Evolutionary conservation across 768 basidiomycete species (phyloP).

Genomic region (Gymnopilus junonius): DNA sequence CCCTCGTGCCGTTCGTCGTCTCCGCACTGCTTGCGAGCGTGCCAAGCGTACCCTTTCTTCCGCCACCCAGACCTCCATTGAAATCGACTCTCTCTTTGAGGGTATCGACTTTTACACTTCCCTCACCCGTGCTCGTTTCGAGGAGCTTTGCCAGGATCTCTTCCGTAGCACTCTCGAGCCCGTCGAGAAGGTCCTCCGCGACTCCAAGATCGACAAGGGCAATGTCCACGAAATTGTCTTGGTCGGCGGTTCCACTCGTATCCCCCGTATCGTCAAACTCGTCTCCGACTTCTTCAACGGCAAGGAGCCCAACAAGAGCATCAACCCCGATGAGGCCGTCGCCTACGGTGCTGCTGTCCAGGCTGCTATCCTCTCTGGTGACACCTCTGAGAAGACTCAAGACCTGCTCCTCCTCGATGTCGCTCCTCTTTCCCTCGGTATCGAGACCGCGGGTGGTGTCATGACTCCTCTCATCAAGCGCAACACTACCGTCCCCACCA

Average conservation of each 20-base stretch:
- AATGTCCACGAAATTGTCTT: constrained; percentile 97
- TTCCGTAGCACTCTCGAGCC: constrained; percentile 94
- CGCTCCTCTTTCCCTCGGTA: constrained; percentile 9
- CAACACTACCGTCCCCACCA: constrained; percentile 9
- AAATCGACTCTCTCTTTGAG: constrained; percentile 97
- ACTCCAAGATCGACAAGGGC: constrained; percentile 97
- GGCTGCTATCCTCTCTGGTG: constrained; percentile 94
- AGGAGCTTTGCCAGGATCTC: constrained; percentile 93
- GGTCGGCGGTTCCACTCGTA: constrained; percentile 98
- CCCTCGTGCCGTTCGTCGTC: constrained; percentile 94
- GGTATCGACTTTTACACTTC: constrained; percentile 99
- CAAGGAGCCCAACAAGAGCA: constrained; percentile 97
- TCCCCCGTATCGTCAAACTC: constrained; percentile 94
- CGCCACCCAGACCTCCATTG: constrained; percentile 94
- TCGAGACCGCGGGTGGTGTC: constrained; percentile 14
- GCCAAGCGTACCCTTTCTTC: constrained; percentile 98
- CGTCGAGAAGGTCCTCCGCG: constrained; percentile 97
- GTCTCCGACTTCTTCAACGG: constrained; percentile 98
- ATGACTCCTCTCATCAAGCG: constrained; percentile 7
- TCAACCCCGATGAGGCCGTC: constrained; percentile 99
- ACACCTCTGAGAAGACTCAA: constrained; percentile 66
- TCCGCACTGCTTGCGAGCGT: constrained; percentile 97
- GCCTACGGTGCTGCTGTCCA: constrained; percentile 96
- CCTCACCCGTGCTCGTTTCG: constrained; percentile 97
- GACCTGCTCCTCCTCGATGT: constrained; percentile 12